Evolutionary conservation across 2,329 filamentous ascomycete genomes (phyloP), one percentile per base, ranked within the genome.

Genomic region (Cladosporium sp.): DNA sequence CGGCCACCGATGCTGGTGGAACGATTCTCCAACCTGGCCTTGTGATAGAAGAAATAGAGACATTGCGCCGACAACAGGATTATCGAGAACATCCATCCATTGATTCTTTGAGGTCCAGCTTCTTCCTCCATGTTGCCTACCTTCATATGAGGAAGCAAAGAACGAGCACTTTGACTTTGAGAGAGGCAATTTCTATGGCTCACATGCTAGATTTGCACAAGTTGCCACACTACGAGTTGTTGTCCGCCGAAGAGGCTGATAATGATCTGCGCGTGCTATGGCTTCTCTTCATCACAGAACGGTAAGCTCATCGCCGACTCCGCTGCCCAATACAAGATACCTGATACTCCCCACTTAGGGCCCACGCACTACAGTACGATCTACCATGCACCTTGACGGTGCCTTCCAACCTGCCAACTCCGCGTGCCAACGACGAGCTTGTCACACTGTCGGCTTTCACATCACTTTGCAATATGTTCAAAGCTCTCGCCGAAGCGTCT

Each of bases 211-310:
- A 55, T 28, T 42, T 64, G 11, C 62, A 64, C 15, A 55, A 54
- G 12, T 20, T 52, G 5, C 34, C 36, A 3, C 59, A 63, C 39
- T 64, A 64, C n/a, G 56, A 55, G 7, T 22, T 37, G 2, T 12
- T 59, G 3, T 25, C 38, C 5, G 34, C 4, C 6, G 30, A n/a
- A 3, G 52, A 64, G 15, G 34, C 19, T 11, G 38, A 58, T 47
- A 20, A 47, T 5, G 30, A 47, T 19, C 40, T 65, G 5, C 58
- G 61, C 3, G 58, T 59, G 3, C 17, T 58, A 3, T 65, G 63
- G 63, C 56, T 65, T 6, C 51, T 65, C 2, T 65, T 62, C 45
- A 61, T 65, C 34, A 65, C 63, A 4, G 63, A 65, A 50, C 20
- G 59, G 61, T 61, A 39, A 14, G 30, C 8, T n/a, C n/a, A n/a